A percentile compares a stretch with the other conserved stretches of the same genome.
Evolutionary conservation across 768 basidiomycete species (phyloP).

Genomic region (Mycena capillaripes): DNA sequence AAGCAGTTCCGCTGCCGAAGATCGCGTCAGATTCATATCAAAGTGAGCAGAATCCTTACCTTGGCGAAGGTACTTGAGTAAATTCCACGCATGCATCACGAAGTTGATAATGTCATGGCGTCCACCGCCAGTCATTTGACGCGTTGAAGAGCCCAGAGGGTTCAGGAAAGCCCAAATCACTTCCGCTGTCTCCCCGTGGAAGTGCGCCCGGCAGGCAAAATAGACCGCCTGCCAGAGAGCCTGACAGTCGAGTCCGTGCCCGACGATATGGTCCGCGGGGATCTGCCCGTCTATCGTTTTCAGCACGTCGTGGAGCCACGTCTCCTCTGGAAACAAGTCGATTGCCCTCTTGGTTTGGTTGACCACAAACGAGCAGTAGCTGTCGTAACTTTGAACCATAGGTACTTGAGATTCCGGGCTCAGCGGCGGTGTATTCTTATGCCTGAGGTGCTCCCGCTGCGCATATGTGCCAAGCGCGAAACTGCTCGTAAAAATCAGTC

Average conservation of each 20-base stretch:
- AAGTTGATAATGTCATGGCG: conserved; percentile 25
- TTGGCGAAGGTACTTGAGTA: conserved; percentile 2
- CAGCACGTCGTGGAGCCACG: conserved; percentile 18
- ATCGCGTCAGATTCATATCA: neutral
- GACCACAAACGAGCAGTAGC: conserved; percentile 20
- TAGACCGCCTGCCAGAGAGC: conserved; percentile 23
- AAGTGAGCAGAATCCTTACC: neutral
- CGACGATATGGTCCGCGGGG: conserved; percentile 26
- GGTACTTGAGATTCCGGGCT: neutral
- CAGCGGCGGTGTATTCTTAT: conserved; percentile 17
- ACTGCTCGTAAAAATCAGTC: neutral
- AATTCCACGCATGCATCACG: conserved; percentile 25
- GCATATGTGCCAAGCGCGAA: conserved; percentile 22
- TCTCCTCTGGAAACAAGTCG: conserved; percentile 15
- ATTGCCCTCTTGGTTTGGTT: conserved; percentile 9
- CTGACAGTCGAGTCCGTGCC: conserved; percentile 10
- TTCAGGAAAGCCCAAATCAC: conserved; percentile 28
- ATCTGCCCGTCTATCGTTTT: conserved; percentile 15
- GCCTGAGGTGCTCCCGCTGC: conserved; percentile 14
- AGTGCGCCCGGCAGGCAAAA: conserved; percentile 22
- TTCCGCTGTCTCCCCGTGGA: conserved; percentile 29
- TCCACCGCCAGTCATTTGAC: conserved; percentile 21
- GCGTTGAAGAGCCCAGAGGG: conserved; percentile 17
- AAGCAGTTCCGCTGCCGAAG: conserved; percentile 1
- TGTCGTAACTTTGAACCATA: conserved; percentile 9